Evolutionary conservation across 2,329 filamentous ascomycete genomes (phyloP).

Genomic region (Diaporthe longicolla): DNA sequence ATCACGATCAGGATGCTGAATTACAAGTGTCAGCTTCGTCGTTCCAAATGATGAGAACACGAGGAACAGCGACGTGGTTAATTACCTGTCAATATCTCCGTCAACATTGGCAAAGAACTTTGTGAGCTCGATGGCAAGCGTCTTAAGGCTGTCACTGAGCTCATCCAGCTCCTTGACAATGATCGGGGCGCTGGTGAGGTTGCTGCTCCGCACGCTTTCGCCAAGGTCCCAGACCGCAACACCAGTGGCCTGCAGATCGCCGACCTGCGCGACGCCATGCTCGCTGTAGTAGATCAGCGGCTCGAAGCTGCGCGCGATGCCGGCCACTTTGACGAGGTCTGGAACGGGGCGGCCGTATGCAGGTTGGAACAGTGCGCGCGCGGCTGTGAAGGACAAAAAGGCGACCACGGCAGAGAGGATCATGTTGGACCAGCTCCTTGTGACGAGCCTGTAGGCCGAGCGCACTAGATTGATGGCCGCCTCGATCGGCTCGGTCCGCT

Average conservation of each 20-base stretch:
- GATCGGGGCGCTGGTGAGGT: conserved; percentile 89
- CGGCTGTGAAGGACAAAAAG: conserved; percentile 74
- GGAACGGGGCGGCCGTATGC: conserved; percentile 77
- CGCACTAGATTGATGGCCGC: conserved; percentile 76
- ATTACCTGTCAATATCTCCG: conserved; percentile 87
- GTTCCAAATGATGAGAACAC: not conserved
- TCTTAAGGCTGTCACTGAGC: conserved; percentile 87
- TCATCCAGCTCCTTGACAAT: conserved; percentile 90
- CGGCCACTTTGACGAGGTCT: conserved; percentile 91
- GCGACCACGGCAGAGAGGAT: conserved; percentile 72
- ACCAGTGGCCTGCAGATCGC: conserved; percentile 89
- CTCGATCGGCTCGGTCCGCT: conserved; percentile 88
- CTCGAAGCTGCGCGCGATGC: conserved; percentile 91
- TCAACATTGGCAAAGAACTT: conserved; percentile 95
- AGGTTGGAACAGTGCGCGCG: conserved; percentile 78
- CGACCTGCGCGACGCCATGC: conserved; percentile 87
- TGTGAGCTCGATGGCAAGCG: conserved; percentile 86
- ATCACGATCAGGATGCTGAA: conserved; percentile 88
- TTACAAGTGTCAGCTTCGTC: not conserved
- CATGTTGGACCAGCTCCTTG: conserved; percentile 78
- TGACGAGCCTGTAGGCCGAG: conserved; percentile 71
- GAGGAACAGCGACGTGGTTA: conserved; percentile 38
- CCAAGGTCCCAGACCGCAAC: conserved; percentile 95
- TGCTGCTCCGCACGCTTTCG: conserved; percentile 89
- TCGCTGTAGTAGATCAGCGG: conserved; percentile 96